A percentile compares a stretch with the other conserved stretches of the same genome.
phyloP scores from a whole-genome alignment of 495 filamentous ascomycete species.

The Trichodelitschia bisporula region DNA sequence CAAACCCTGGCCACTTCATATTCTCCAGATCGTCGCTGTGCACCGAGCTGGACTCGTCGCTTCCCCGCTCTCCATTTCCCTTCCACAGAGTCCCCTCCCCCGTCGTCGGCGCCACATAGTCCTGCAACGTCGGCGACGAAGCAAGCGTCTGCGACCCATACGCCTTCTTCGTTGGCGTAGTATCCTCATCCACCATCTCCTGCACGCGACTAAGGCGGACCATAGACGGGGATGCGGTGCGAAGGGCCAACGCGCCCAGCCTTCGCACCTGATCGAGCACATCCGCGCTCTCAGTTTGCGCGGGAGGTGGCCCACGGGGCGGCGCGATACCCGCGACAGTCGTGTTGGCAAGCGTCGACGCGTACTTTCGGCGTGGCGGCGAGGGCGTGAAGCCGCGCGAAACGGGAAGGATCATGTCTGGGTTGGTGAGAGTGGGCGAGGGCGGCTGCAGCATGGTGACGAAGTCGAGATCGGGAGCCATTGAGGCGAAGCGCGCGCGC shows the following conservation, averaged over 20 bases:
- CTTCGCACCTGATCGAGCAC: too few species aligned
- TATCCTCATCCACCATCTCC: background rate
- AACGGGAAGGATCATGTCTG: constrained; percentile 74
- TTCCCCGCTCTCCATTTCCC: constrained; percentile 3
- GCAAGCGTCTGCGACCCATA: background rate
- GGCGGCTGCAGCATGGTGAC: too few species aligned
- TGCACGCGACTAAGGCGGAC: too few species aligned
- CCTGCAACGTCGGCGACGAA: background rate
- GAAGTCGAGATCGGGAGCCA: too few species aligned
- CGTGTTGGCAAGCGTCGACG: too few species aligned
- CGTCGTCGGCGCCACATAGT: background rate
- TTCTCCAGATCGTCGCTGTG: constrained; percentile 13
- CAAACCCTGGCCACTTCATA: constrained; percentile 11
- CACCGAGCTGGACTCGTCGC: constrained; percentile 9
- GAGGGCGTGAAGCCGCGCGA: constrained; percentile 8
- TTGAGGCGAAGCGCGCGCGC: too few species aligned
- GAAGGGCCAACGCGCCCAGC: too few species aligned
- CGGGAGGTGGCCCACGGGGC: too few species aligned
- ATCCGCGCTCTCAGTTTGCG: too few species aligned
- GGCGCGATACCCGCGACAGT: too few species aligned
- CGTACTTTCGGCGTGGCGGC: background rate
- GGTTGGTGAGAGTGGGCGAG: constrained; percentile 76
- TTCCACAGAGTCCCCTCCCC: background rate
- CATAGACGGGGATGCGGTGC: too few species aligned
- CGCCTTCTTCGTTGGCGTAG: background rate